Evolutionary conservation across 23 red algal genomes (phyloP).

Genomic region (Gracilaria vermiculophylla): DNA sequence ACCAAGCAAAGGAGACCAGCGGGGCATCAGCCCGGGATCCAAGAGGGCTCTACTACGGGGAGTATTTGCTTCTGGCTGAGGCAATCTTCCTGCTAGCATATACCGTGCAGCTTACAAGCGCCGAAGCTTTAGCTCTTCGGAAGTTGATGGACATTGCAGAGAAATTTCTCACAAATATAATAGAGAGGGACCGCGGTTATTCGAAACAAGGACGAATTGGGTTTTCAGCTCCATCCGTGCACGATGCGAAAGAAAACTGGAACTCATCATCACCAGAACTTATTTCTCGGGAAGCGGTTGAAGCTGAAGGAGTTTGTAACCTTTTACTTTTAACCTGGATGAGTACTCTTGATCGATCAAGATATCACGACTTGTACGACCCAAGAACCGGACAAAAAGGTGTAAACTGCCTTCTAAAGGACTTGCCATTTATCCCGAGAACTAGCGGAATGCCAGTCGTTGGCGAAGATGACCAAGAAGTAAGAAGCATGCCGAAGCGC

Average conservation of each 20-base stretch:
- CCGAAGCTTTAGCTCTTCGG: conserved; percentile 58
- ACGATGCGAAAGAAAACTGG: not conserved
- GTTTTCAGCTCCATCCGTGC: not conserved
- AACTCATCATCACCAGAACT: not conserved
- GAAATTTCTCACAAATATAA: not conserved
- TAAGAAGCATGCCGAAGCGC: conserved; percentile 24
- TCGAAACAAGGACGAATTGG: not conserved
- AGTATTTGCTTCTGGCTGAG: conserved; percentile 72
- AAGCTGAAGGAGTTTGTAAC: conserved; percentile 46
- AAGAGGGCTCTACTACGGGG: conserved; percentile 28
- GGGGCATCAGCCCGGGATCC: not conserved
- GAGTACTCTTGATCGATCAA: conserved; percentile 74
- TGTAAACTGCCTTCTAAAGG: conserved; percentile 69
- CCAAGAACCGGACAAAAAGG: conserved; percentile 52
- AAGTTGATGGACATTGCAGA: conserved; percentile 19
- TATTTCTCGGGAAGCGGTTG: conserved; percentile 22
- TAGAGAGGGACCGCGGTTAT: not conserved
- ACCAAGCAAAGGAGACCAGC: not conserved
- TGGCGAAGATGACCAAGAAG: conserved; percentile 51
- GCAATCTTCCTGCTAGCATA: conserved; percentile 70
- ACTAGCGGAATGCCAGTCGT: conserved; percentile 40
- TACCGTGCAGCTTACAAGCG: conserved; percentile 67
- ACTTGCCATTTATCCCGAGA: conserved; percentile 48
- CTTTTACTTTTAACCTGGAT: conserved; percentile 72
- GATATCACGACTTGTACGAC: conserved; percentile 75